phyloP scores from a whole-genome alignment of 2,329 filamentous ascomycete species.

The Mariannaea elegans region DNA sequence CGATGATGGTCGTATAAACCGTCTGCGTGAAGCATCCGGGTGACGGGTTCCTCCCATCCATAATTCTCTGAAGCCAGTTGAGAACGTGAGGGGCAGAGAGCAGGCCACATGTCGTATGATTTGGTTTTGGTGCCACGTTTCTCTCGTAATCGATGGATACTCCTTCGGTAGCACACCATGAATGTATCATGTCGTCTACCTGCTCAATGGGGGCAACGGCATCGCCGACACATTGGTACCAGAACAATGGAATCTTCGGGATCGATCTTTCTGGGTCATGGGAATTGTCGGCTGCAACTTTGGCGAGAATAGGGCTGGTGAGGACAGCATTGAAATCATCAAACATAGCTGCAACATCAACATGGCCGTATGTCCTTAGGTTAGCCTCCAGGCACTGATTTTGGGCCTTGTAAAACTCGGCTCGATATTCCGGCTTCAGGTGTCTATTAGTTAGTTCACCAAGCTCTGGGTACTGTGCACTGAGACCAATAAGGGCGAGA shows the following conservation, averaged over 20 bases:
- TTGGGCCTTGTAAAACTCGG: constrained; percentile 43
- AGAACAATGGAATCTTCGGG: constrained; percentile 57
- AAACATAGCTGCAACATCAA: constrained; percentile 54
- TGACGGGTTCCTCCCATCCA: background rate
- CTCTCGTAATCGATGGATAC: constrained; percentile 6
- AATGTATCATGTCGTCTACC: constrained; percentile 53
- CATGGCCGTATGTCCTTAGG: constrained; percentile 38
- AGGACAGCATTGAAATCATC: constrained; percentile 43
- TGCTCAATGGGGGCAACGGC: constrained; percentile 54
- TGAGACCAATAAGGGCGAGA: constrained; percentile 32
- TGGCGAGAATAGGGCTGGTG: constrained; percentile 37
- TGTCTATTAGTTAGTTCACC: constrained; percentile 21
- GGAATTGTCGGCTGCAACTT: constrained; percentile 43
- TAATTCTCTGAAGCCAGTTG: background rate
- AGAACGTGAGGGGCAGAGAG: background rate
- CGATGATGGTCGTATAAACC: background rate
- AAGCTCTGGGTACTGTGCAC: constrained; percentile 35
- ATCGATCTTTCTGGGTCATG: constrained; percentile 34
- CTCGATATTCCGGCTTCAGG: constrained; percentile 26
- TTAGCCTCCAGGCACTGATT: constrained; percentile 39
- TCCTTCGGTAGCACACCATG: constrained; percentile 47
- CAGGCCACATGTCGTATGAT: constrained; percentile 7
- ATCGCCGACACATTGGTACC: constrained; percentile 60
- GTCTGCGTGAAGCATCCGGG: background rate
- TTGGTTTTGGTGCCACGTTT: constrained; percentile 2